These are phyloP conservation scores for Phytophthora macrochlamydospora DNA, from an alignment of 352 stramenopile genomes.

Conservation along the genomic window DNA sequence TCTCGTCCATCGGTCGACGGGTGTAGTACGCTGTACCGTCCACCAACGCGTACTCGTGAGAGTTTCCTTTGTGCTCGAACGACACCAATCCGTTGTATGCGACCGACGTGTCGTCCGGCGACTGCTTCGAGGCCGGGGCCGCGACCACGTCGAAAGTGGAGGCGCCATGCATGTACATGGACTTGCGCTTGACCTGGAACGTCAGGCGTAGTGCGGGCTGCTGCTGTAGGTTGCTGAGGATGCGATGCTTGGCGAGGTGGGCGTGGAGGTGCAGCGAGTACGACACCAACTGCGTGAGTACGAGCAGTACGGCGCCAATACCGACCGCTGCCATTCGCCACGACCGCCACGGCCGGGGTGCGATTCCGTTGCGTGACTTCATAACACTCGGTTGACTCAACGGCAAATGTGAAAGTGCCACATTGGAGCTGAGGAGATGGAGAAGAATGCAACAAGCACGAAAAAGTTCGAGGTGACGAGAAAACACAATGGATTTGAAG, in stretches of 20 bases:
- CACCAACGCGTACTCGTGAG: slow-evolving; percentile 41
- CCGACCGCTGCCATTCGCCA: slow-evolving; percentile 22
- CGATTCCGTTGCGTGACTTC: background rate
- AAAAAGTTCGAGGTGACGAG: background rate
- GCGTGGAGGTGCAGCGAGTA: slow-evolving; percentile 43
- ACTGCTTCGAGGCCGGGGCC: slow-evolving; percentile 24
- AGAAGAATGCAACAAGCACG: background rate
- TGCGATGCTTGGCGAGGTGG: slow-evolving; percentile 46
- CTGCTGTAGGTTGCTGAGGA: slow-evolving; percentile 42
- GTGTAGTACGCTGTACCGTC: slow-evolving; percentile 43
- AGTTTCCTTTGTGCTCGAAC: slow-evolving; percentile 31
- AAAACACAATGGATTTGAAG: slow-evolving; percentile 20
- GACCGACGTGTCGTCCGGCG: slow-evolving; percentile 18
- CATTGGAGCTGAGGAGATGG: background rate
- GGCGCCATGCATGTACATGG: slow-evolving; percentile 41
- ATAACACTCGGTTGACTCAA: slow-evolving; percentile 18
- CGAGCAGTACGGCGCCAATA: slow-evolving; percentile 15
- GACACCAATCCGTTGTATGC: slow-evolving; percentile 41
- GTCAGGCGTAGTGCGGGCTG: slow-evolving; percentile 40
- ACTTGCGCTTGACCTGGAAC: slow-evolving; percentile 45
- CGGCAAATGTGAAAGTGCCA: slow-evolving; percentile 14
- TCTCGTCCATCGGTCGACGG: slow-evolving; percentile 3
- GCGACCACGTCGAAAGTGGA: slow-evolving; percentile 46
- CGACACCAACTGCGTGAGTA: slow-evolving; percentile 22
- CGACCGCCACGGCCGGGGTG: slow-evolving; percentile 9